Conservation (phyloP, 2,329 filamentous ascomycete species). For the Plenodomus lindquistii region DNA sequence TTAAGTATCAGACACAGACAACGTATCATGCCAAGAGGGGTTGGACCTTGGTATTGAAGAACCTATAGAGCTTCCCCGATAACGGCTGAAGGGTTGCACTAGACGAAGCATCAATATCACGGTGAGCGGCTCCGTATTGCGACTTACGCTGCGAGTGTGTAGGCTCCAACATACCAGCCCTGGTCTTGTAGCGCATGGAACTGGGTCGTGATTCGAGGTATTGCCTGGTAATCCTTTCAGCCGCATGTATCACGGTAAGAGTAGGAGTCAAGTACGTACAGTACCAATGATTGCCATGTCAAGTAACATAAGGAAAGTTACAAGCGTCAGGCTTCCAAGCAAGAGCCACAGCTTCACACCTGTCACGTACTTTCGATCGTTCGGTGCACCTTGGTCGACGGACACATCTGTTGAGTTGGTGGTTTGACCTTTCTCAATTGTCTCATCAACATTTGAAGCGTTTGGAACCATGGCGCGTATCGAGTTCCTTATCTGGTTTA, state of each 20-base stretch:
- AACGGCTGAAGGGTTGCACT: constrained; percentile 28
- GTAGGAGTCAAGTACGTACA: constrained; percentile 9
- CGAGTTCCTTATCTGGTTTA: too few species aligned
- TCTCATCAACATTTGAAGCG: too few species aligned
- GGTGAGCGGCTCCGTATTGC: background rate
- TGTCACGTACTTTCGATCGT: constrained; percentile 5
- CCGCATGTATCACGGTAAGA: background rate
- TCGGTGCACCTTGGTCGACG: too few species aligned
- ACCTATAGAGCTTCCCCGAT: constrained; percentile 28
- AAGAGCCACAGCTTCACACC: constrained; percentile 16
- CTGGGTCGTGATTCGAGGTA: constrained; percentile 27
- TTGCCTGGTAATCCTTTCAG: constrained; percentile 18
- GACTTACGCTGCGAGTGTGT: constrained; percentile 19
- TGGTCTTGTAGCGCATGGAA: constrained; percentile 31
- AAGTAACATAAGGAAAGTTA: constrained; percentile 26
- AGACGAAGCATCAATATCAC: too few species aligned
- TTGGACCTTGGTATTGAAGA: constrained; percentile 21
- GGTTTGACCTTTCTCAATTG: too few species aligned
- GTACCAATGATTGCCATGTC: constrained; percentile 34
- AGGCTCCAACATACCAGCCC: constrained; percentile 31
- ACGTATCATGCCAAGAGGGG: too few species aligned
- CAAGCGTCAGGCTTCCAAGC: constrained; percentile 21
- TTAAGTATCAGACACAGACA: background rate
- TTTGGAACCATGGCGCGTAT: too few species aligned
- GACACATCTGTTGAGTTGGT: too few species aligned